Base-by-base conservation (phyloP, 768 basidiomycete species). In the Boletus rubroflammeus region DNA sequence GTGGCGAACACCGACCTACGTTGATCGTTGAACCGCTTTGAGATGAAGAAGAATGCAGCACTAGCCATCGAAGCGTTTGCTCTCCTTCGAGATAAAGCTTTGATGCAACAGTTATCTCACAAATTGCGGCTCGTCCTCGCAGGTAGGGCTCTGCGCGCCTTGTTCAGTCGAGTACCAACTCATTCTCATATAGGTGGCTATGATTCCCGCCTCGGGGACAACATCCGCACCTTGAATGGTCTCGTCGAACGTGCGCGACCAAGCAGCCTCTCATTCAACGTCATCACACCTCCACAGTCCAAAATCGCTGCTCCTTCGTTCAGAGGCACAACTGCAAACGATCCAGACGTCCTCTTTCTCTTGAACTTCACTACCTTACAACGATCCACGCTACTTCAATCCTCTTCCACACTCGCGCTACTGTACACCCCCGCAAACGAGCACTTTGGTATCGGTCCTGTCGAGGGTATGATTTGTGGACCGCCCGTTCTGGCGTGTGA, bases 391-490 rank as follows among this genome's bases (percentile, higher is more conserved):
- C 81, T 98, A 1, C 83, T 99, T 35, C 81, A 73, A 13, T 78
- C 83, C 5, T 68, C 81, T 0, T 80, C 78, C 5, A 90, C 92
- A 0, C 70, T 82, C 15, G 90, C 82, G 0, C 76, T 98, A 0
- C 78, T 99, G 7, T 99, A 99, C 68, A 99, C 96, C 0, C 97
- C 96, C 0, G 75, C 81, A 8, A 96, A 96, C 69, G 96, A 99
- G 64, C 96, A 99, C 68, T 97, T 98, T 68, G 97, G 96, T 2
- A 98, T 99, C 60, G 95, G 88, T 0, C 96, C 97, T 2, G 81
- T 98, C 3, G 96, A 99, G 69, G 94, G 84, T 0, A 98, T 98
- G 93, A 80, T 84, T 8, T 94, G 90, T 44, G 92, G 93, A 3
- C 69, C 98, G 0, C 93, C 95, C 0, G 88, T 98, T 1, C 72